Percentiles rank a stretch among this genome's conserved stretches.
Evolutionary conservation across 2,329 filamentous ascomycete genomes (phyloP).

Genomic region (Colletotrichum scovillei): DNA sequence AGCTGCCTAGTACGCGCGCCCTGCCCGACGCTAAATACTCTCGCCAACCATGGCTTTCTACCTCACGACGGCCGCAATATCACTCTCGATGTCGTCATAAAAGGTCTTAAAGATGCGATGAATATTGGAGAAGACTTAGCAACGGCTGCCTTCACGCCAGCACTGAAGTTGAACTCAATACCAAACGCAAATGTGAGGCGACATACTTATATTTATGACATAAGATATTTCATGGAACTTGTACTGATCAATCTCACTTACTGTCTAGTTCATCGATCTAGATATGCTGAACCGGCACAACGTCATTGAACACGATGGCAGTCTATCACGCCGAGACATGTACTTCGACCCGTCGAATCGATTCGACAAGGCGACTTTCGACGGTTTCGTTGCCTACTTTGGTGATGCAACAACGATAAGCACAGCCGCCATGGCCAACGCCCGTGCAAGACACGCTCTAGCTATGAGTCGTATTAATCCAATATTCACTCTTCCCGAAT

Average conservation of each 20-base stretch:
- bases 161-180: conserved; percentile 51
- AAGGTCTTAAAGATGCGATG: conserved; percentile 51
- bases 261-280: conserved; percentile 5
- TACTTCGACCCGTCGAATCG: conserved; percentile 61
- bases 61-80: conserved; percentile 57
- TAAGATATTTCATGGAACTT: conserved; percentile 35
- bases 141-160: conserved; percentile 53
- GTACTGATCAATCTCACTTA: background rate
- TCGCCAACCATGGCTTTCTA: conserved; percentile 62
- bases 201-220: conserved; percentile 42
- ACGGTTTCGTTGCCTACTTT: conserved; percentile 55
- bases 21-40: conserved; percentile 63
- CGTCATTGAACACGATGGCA: conserved; percentile 61
- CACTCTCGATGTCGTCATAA: conserved; percentile 48
- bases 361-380: conserved; percentile 64
- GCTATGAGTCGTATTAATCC: conserved; percentile 60
- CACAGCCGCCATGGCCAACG: conserved; percentile 54
- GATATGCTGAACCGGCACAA: conserved; percentile 59
- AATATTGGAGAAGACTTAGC: conserved; percentile 55
- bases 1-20: conserved; percentile 49
- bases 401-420: conserved; percentile 52
- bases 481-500: conserved; percentile 55
- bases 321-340: conserved; percentile 58
- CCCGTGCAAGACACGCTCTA: conserved; percentile 51
- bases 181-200: conserved; percentile 48